Percentiles rank a stretch among this genome's conserved stretches.
These are phyloP conservation scores for Glycine soja DNA, from an alignment of 306 rosid species.

Conservation along the genomic window DNA sequence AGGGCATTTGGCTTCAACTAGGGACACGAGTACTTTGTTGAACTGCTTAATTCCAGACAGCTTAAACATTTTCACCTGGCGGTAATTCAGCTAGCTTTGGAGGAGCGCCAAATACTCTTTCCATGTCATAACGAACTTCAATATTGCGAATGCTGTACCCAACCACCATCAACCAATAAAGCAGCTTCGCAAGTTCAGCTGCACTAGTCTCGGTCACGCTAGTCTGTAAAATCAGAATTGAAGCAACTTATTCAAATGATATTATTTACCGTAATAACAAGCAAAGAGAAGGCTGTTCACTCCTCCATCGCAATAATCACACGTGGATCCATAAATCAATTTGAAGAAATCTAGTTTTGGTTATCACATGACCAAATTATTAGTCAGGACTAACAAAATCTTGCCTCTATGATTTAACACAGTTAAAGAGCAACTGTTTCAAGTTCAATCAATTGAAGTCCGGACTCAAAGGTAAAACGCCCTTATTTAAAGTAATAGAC, in stretches of 20 bases:
- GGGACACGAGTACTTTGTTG: not conserved
- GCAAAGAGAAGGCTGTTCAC: not conserved
- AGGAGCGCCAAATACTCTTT: constrained; percentile 86
- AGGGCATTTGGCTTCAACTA: constrained; percentile 29
- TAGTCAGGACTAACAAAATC: constrained; percentile 1
- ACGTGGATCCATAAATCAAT: constrained; percentile 21
- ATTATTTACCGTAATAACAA: constrained; percentile 10
- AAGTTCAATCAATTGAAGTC: constrained; percentile 26
- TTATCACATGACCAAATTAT: constrained; percentile 14
- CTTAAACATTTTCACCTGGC: constrained; percentile 78
- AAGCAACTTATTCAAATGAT: not conserved
- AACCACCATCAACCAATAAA: constrained; percentile 96
- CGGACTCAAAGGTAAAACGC: constrained; percentile 3
- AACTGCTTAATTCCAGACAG: not conserved
- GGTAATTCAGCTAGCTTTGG: constrained; percentile 91
- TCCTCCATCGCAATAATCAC: constrained; percentile 12
- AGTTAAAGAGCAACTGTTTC: constrained; percentile 7
- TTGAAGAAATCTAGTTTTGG: constrained; percentile 11
- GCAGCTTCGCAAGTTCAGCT: constrained; percentile 86
- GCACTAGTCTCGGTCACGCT: constrained; percentile 78
- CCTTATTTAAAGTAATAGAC: not conserved
- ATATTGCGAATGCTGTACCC: constrained; percentile 95
- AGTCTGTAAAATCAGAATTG: constrained; percentile 60
- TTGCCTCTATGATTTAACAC: constrained; percentile 4
- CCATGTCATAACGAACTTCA: constrained; percentile 97